Evolutionary conservation across 129 eudicot species (phyloP).

Genomic region (Rutidosis leptorrhynchoides): DNA sequence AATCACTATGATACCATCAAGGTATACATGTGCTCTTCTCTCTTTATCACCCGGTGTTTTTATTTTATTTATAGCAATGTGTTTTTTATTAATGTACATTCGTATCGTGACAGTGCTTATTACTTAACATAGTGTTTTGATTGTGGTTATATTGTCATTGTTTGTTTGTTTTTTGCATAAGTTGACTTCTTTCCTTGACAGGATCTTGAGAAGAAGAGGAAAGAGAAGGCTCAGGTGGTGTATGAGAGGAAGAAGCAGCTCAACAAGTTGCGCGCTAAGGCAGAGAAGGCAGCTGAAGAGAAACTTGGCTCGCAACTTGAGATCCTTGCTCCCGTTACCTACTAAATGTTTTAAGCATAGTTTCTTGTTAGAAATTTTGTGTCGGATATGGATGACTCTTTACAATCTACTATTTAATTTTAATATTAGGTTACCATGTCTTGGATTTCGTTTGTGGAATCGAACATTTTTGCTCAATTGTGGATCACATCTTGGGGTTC

Average conservation of each 20-base stretch:
- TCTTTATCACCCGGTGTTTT: not conserved
- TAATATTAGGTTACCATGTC: constrained; percentile 13
- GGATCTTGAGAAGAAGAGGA: constrained; percentile 87
- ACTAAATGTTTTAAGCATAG: constrained; percentile 31
- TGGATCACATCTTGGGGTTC: too few relatives aligned
- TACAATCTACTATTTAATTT: constrained; percentile 18
- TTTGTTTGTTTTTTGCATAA: too few relatives aligned
- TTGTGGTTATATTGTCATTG: too few relatives aligned
- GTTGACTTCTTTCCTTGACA: too few relatives aligned
- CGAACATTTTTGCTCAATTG: constrained; percentile 24
- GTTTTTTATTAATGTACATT: too few relatives aligned
- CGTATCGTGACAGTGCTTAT: too few relatives aligned
- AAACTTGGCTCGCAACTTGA: constrained; percentile 60
- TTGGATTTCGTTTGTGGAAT: constrained; percentile 21
- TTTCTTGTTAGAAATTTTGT: constrained; percentile 33
- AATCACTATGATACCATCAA: constrained; percentile 70
- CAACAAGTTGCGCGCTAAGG: constrained; percentile 50
- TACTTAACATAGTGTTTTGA: too few relatives aligned
- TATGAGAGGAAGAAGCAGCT: constrained; percentile 78
- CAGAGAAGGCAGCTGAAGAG: constrained; percentile 68
- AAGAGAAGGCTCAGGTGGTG: constrained; percentile 57
- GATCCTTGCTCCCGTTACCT: constrained; percentile 58
- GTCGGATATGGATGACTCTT: constrained; percentile 13
- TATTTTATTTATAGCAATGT: not conserved
- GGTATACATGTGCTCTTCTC: constrained; percentile 25